Conservation (phyloP, 805 yeast genomes). For the Hanseniaspora taiwanica region DNA sequence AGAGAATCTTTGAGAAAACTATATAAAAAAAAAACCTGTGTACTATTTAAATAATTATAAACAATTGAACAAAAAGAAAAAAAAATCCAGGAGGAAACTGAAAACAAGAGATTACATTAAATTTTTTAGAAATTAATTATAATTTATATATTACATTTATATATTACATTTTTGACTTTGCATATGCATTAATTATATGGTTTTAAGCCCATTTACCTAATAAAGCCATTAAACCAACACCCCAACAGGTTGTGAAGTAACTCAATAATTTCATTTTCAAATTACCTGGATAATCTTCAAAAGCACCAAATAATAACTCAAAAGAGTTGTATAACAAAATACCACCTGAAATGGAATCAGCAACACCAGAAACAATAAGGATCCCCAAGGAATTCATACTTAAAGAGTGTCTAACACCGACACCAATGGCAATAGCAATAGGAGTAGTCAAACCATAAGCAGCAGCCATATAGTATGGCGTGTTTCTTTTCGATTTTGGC, state of each 20-base stretch:
- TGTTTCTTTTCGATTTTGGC: constrained; percentile 31
- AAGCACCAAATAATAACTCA: constrained; percentile 48
- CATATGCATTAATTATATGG: too few relatives aligned
- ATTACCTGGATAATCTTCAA: constrained; percentile 45
- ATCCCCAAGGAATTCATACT: constrained; percentile 45
- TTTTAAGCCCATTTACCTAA: constrained; percentile 61
- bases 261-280: constrained; percentile 36
- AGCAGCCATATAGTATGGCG: constrained; percentile 46
- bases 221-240: constrained; percentile 69
- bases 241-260: constrained; percentile 40
- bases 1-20: constrained; percentile 60
- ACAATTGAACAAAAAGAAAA: background rate
- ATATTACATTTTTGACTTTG: too few relatives aligned
- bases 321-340: constrained; percentile 67
- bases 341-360: constrained; percentile 69
- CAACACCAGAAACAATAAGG: constrained; percentile 53
- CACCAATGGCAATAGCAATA: constrained; percentile 62
- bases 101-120: background rate
- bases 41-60: too few relatives aligned
- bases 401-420: constrained; percentile 56
- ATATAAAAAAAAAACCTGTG: too few relatives aligned
- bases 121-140: too few relatives aligned
- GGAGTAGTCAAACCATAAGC: constrained; percentile 53
- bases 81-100: background rate
- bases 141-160: too few relatives aligned